These are phyloP conservation scores for Fusarium graminum DNA, from an alignment of 2,329 filamentous ascomycete genomes.

Conservation along the genomic window DNA sequence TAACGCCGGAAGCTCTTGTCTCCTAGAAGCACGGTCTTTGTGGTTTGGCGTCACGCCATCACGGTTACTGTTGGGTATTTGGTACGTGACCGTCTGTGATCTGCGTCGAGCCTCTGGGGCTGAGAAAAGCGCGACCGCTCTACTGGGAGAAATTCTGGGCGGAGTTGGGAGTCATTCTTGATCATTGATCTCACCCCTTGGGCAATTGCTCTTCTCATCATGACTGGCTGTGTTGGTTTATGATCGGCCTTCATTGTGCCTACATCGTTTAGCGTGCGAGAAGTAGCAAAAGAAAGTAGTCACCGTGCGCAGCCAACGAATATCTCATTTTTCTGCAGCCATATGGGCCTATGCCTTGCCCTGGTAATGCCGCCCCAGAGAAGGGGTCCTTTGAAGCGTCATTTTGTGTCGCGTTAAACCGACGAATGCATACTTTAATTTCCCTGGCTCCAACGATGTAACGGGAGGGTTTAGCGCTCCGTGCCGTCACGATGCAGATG, in stretches of 20 bases:
- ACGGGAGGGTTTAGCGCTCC: constrained; percentile 12
- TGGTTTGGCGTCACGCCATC: constrained; percentile 27
- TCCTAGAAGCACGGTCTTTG: constrained; percentile 24
- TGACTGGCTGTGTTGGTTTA: constrained; percentile 26
- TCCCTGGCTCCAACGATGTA: constrained; percentile 13
- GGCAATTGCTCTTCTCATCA: constrained; percentile 6
- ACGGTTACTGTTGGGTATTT: constrained; percentile 15
- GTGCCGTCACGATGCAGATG: constrained; percentile 25
- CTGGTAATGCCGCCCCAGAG: constrained; percentile 18
- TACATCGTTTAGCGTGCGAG: constrained; percentile 24
- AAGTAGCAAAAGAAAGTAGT: constrained; percentile 15
- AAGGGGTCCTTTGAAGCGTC: constrained; percentile 27
- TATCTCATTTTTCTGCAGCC: constrained; percentile 25
- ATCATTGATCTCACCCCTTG: constrained; percentile 19
- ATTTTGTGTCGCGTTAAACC: constrained; percentile 37
- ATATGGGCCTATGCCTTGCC: constrained; percentile 24
- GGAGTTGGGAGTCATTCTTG: constrained; percentile 1
- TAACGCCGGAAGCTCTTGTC: constrained; percentile 22
- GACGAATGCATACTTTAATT: constrained; percentile 28
- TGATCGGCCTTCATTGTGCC: constrained; percentile 33
- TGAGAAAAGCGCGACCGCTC: constrained; percentile 23
- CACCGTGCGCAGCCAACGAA: constrained; percentile 2
- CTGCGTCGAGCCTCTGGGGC: constrained; percentile 31
- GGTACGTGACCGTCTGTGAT: constrained; percentile 28
- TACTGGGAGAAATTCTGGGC: constrained; percentile 23